Conservation (phyloP, 371 early-diverging fungal genomes). For the Blakeslea trispora region DNA sequence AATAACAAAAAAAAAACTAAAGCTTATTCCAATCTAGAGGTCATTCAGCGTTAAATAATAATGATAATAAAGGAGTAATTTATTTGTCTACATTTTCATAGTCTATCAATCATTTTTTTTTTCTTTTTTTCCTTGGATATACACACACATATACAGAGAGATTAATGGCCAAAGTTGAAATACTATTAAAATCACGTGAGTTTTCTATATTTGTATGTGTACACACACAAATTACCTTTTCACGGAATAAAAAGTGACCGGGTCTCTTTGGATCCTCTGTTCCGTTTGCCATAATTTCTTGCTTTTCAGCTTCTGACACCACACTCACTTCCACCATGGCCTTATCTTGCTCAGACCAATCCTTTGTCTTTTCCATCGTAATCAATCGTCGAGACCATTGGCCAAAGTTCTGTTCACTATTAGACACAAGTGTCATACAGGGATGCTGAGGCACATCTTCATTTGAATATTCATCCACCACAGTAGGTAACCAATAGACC, state of each 20-base stretch:
- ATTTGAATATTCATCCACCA: slow-evolving; percentile 81
- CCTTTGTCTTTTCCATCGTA: slow-evolving; percentile 86
- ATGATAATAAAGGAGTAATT: background rate
- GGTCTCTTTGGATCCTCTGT: slow-evolving; percentile 41
- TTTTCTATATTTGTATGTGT: no score
- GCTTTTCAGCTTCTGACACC: slow-evolving; percentile 16
- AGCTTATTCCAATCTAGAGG: slow-evolving; percentile 1
- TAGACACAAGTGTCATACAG: slow-evolving; percentile 75
- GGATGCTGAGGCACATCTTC: slow-evolving; percentile 88
- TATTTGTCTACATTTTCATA: no score
- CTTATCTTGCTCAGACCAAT: slow-evolving; percentile 22
- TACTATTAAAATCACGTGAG: slow-evolving; percentile 19
- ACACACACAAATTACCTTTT: slow-evolving; percentile 33
- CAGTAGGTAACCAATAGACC: slow-evolving; percentile 95
- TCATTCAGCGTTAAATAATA: slow-evolving; percentile 12
- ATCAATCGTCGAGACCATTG: slow-evolving; percentile 93
- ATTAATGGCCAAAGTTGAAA: slow-evolving; percentile 22
- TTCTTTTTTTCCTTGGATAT: no score
- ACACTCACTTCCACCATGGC: slow-evolving; percentile 16
- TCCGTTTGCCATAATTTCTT: slow-evolving; percentile 25
- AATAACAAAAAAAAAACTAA: no score
- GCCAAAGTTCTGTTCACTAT: slow-evolving; percentile 92
- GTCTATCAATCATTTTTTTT: no score
- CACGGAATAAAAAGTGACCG: slow-evolving; percentile 51
- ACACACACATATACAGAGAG: no score